Evolutionary conservation across 192 early-diverging fungal genomes (phyloP), one percentile per base, ranked within the genome.

Genomic region (Coemansia sp.): DNA sequence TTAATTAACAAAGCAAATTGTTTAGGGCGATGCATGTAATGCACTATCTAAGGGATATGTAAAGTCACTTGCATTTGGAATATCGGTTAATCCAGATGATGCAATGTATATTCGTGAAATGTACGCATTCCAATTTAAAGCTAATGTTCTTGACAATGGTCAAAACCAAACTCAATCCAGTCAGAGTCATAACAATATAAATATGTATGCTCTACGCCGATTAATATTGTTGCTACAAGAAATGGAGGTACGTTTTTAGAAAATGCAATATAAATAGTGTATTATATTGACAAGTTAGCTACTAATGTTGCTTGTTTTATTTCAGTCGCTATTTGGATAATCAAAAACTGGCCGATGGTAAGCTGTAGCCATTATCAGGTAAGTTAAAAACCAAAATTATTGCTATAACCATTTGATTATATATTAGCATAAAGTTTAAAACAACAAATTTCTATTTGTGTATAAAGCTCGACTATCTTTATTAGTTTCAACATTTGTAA

Each of bases 51-150:
- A 61, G 14, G 55, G 57, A 14, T 50, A 24, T 19, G 11, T 75
- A 10, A 68, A 72, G 27, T 63, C 71, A 6, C 55, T 82, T 51
- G 74, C 68, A 4, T 36, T 82, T 17, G 79, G 79, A 9, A 30
- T 82, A 31, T 76, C 74, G 0, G 50, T 76, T 4, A 51, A 63
- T 14, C 61, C 68, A 0, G 29, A 29, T 19, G 66, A 73, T 20
- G 46, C 67, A 23, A 59, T 65, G 10, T 76, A 60, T 60, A 66
- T 82, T 5, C 74, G 79, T 36, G 79, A 82, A 52, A 57, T 82
- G 20, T 82, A 82, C 64, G 74, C 78, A 9, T 81, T 81, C 54
- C 69, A 72, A 33, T 63, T 72, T 51, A 58, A 61, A 36, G 42
- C 17, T 25, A 21, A 46, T 17, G 39, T 14, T 17, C 9, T 46